These are phyloP conservation scores for Fusarium sp. DNA, from an alignment of 2,329 filamentous ascomycete species.

Conservation along the genomic window DNA sequence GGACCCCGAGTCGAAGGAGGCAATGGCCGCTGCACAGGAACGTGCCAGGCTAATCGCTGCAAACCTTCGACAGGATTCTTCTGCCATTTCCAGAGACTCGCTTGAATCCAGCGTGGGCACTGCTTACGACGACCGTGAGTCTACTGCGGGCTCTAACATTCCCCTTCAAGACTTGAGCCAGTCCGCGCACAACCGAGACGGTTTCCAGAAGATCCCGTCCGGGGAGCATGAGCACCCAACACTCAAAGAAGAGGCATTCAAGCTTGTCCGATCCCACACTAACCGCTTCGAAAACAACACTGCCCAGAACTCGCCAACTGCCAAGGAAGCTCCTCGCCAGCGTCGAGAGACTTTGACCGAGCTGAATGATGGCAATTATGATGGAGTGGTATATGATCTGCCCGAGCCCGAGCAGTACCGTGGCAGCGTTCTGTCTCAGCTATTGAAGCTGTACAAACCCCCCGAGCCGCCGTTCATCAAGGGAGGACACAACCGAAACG, in stretches of 20 bases:
- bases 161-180: slow-evolving; percentile 49
- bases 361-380: slow-evolving; percentile 55
- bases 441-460: slow-evolving; percentile 61
- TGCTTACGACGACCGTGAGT: slow-evolving; percentile 45
- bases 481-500: slow-evolving; percentile 39
- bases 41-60: slow-evolving; percentile 58
- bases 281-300: slow-evolving; percentile 37
- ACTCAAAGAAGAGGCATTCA: slow-evolving; percentile 53
- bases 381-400: slow-evolving; percentile 55
- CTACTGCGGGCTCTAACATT: slow-evolving; percentile 44
- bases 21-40: slow-evolving; percentile 55
- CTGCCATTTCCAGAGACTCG: slow-evolving; percentile 50
- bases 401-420: slow-evolving; percentile 57
- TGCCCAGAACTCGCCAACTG: slow-evolving; percentile 12
- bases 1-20: slow-evolving; percentile 50
- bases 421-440: slow-evolving; percentile 59
- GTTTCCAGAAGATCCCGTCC: slow-evolving; percentile 31
- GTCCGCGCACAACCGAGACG: slow-evolving; percentile 26
- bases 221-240: slow-evolving; percentile 19
- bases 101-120: slow-evolving; percentile 53
- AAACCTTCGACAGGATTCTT: slow-evolving; percentile 53
- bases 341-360: slow-evolving; percentile 47
- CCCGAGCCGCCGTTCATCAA: slow-evolving; percentile 44
- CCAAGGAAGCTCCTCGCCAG: slow-evolving; percentile 26
- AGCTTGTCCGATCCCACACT: slow-evolving; percentile 59